Percentiles rank a stretch among this genome's conserved stretches.
phyloP scores from a whole-genome alignment of 805 yeast genomes.

The Yamadazyma paraphyllophila region DNA sequence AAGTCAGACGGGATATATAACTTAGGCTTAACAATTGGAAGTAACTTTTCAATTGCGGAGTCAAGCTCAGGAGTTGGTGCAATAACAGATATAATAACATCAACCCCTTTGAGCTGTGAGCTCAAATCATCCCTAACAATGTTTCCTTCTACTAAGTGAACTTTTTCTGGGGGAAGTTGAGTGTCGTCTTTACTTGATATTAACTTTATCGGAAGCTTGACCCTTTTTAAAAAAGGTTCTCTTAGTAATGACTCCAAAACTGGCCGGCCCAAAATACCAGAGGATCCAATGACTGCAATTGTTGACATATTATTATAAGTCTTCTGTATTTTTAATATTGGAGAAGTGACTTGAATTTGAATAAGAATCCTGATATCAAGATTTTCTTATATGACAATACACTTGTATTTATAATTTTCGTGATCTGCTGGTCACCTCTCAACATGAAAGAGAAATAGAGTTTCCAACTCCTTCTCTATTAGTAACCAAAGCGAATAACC shows the following conservation, averaged over 20 bases:
- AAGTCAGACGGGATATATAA: constrained; percentile 61
- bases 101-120: constrained; percentile 45
- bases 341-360: no score
- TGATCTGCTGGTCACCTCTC: no score
- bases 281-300: constrained; percentile 53
- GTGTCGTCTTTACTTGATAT: constrained; percentile 43
- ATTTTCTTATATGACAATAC: no score
- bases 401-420: no score
- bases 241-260: constrained; percentile 45
- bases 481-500: no score
- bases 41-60: constrained; percentile 35
- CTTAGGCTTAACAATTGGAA: constrained; percentile 43
- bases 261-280: constrained; percentile 53
- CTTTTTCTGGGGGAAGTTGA: constrained; percentile 26
- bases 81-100: constrained; percentile 49
- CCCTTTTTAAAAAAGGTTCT: constrained; percentile 39
- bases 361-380: no score
- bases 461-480: no score
- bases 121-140: constrained; percentile 19
- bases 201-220: constrained; percentile 48
- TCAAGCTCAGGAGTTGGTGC: constrained; percentile 29
- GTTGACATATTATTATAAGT: constrained; percentile 15
- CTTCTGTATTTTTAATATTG: no score
- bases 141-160: constrained; percentile 40
- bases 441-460: no score